These are phyloP conservation scores for Candida michaelii DNA, from an alignment of 805 yeast genomes.

Conservation along the genomic window DNA sequence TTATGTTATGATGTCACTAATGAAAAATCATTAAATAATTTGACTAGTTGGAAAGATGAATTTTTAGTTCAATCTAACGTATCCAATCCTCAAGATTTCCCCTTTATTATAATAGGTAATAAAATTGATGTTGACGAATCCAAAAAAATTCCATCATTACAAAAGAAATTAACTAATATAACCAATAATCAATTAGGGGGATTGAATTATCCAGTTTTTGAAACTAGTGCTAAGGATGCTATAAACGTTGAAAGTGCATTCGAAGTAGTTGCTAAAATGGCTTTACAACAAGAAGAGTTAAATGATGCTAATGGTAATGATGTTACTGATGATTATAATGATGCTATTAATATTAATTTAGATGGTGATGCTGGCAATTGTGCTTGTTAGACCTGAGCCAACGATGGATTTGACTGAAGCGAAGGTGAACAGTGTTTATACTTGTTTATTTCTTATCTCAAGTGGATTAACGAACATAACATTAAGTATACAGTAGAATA, in stretches of 20 bases:
- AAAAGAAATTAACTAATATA: constrained; percentile 50
- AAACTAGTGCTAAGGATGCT: constrained; percentile 97
- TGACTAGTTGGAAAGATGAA: constrained; percentile 93
- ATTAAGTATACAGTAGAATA: too few relatives aligned
- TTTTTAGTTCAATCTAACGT: constrained; percentile 92
- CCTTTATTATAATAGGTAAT: constrained; percentile 92
- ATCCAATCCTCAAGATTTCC: constrained; percentile 90
- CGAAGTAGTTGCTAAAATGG: constrained; percentile 93
- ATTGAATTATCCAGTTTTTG: constrained; percentile 76
- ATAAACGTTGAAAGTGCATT: constrained; percentile 94
- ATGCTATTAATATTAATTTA: constrained; percentile 91
- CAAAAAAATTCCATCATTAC: constrained; percentile 66
- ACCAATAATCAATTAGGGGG: constrained; percentile 56
- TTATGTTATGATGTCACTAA: constrained; percentile 94
- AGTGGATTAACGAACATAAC: too few relatives aligned
- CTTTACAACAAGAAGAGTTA: constrained; percentile 90
- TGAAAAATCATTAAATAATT: constrained; percentile 85
- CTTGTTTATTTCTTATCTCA: too few relatives aligned
- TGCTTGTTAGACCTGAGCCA: constrained; percentile 73
- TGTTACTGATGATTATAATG: constrained; percentile 80
- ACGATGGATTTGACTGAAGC: too few relatives aligned
- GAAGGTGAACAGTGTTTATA: too few relatives aligned
- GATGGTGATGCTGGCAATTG: constrained; percentile 79
- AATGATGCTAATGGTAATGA: constrained; percentile 70
- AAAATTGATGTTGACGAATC: constrained; percentile 93